phyloP scores from a whole-genome alignment of 2,329 filamentous ascomycete genomes.

The Aspergillus ibericus region DNA sequence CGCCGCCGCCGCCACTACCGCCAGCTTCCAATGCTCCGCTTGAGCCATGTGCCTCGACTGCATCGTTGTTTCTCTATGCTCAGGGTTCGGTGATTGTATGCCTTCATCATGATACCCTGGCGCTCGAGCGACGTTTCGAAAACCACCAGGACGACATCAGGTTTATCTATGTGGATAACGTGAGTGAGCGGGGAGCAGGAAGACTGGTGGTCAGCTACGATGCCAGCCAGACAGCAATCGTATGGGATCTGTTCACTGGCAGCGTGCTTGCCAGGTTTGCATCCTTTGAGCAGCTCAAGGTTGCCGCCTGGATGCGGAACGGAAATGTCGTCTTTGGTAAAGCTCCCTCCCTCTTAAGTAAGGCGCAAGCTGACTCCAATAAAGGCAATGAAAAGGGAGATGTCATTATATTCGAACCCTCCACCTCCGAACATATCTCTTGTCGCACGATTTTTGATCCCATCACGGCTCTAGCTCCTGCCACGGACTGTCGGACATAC shows the following conservation, averaged over 20 bases:
- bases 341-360: neutral
- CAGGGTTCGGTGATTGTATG: conserved; percentile 80
- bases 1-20: conserved; percentile 23
- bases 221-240: conserved; percentile 83
- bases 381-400: conserved; percentile 88
- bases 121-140: conserved; percentile 82
- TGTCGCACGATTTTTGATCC: conserved; percentile 91
- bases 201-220: conserved; percentile 92
- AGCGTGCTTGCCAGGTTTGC: conserved; percentile 89
- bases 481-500: conserved; percentile 87
- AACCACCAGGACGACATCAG: conserved; percentile 80
- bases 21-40: conserved; percentile 54
- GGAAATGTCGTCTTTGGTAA: conserved; percentile 95
- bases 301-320: conserved; percentile 93
- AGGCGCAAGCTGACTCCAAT: neutral
- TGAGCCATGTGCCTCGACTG: conserved; percentile 86
- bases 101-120: conserved; percentile 87
- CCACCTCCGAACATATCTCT: conserved; percentile 88
- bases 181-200: conserved; percentile 81
- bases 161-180: conserved; percentile 84
- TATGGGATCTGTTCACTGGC: conserved; percentile 94
- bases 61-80: conserved; percentile 85
- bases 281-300: conserved; percentile 81
- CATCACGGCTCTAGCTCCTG: conserved; percentile 88
- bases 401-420: conserved; percentile 90